Base-by-base conservation (phyloP, 305 asterid species). In the Fraxinus ornus region DNA sequence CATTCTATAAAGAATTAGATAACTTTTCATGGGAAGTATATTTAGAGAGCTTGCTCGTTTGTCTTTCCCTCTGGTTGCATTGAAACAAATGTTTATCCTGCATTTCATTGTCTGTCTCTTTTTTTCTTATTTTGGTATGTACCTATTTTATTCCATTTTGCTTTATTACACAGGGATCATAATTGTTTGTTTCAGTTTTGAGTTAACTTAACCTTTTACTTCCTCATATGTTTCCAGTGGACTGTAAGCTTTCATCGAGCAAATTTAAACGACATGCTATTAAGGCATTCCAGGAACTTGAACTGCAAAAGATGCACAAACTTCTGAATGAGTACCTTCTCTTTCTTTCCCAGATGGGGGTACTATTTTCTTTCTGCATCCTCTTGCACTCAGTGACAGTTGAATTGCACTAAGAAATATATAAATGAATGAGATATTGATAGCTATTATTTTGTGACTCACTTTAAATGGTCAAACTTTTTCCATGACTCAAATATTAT, bases 331-430 rank as follows among this genome's bases (percentile, higher is more conserved):
- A 95, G 85, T 91, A 93, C 88, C 87, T 89, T 85, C 83, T 82
- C 83, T 88, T 91, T 90, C 83, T 92, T 57, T 83, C 90, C 17
- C 86, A 92, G 87, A 88, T 79, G 76, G 97, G 95, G 97, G 98
- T 95, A 90, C 79, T 76, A 77, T 83, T 60, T 70, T 80, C 77
- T 78, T 78, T 79, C 72, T 73, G 76, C 79, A 26, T 44, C 82
- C 82, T 81, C 57, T 79, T 75, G 80, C 39, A 55, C 52, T 79
- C 37, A 3, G 6, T 73, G 52, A 66, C 72, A 74, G 82, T 32
- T 74, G 37, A 55, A 77, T 82, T 39, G 26, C 80, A 37, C 49
- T 72, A 39, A 81, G 47, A 28, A 80, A 19, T 76, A 24, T 81
- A 3, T 37, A 79, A 35, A 76, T 84, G 80, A 37, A 77, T 73